Evolutionary conservation across 169 alveolate species (phyloP), one percentile per base, ranked within the genome.

Genomic region (Plasmodium malariae): DNA sequence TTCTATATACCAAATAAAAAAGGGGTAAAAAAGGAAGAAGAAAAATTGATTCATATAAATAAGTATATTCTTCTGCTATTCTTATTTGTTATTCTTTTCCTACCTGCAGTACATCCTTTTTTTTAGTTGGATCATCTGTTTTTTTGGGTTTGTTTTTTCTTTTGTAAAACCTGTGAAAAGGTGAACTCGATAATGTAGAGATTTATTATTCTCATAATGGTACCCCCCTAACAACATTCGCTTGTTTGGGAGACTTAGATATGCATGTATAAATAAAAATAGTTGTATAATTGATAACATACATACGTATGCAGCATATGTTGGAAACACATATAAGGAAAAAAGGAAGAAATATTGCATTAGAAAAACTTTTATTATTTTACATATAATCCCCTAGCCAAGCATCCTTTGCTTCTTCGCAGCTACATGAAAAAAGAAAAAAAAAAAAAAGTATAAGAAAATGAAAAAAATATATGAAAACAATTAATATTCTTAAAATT

Each of bases 331-430:
- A 54, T 60, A 21, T 21, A 0, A 14, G 37, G 21, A 9, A 26
- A 62, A 28, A 62, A 62, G 36, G 37, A 28, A 73, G 37, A 40
- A 24, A n/a, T 26, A 49, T 55, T 62, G 30, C 49, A 73, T 28
- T 7, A 28, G 14, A 14, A 62, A 62, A 32, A 2, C 2, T 62
- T 9, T n/a, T 5, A 32, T 40, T 48, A 36, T 28, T 55, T 71
- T 63, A 78, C 89, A 49, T 67, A 60, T 83, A 83, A 32, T 65
- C 69, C 48, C 32, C 28, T 24, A 83, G 71, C 91, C 91, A 83
- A 21, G n/a, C 21, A 49, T 67, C 60, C 37, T 83, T 83, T 59
- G 91, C 91, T 30, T 83, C 91, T 51, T 83, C 91, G 51, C 91
- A 83, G 43, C 89, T 78, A 14, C 28, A 36, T 14, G 48, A 32